Evolutionary conservation across 1,284 basidiomycete species (phyloP), one percentile per base, ranked within the genome.

Genomic region (Malassezia furfur): DNA sequence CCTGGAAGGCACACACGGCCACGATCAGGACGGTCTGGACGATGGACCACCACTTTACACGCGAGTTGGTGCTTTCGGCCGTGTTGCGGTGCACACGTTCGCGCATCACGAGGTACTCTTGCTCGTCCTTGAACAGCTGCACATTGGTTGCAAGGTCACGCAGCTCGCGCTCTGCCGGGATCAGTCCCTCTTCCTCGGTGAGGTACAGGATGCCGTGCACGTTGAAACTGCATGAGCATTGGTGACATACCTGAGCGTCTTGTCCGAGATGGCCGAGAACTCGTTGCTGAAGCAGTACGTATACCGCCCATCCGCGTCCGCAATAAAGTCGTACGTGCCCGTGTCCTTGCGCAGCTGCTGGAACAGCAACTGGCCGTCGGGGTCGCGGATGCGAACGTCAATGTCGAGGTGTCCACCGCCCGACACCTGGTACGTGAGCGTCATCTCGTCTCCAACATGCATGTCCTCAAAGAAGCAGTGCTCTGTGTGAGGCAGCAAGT

Each of bases 11-110:
- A 59, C 94, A 91, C 0, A 96, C 87, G 14, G 83, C 80, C 68
- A 96, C 85, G 41, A 99, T 79, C 30, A 98, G 85, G 47, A 86
- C 74, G 15, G 85, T 82, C 76, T 99, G 94, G 12, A 90, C 76
- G 60, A 98, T 85, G 11, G 89, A 93, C 94, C 94, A 99, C 89
- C 89, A 98, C 77, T 96, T 98, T 57, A 99, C 91, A 39, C 94
- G 84, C 35, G 87, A 83, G 75, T 98, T 98, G 10, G 77, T 78
- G 44, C 72, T 75, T 57, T 78, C 77, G n/a, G 77, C 76, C 4
- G 77, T 98, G 76, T 98, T 87, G 57, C 94, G 81, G 76, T 99
- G 94, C 31, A 86, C 85, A 52, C 83, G 82, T 77, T 99, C 94
- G 43, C 94, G 82, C 40, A 96, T 85, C 36, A 94, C 88, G 57